Conservation (phyloP, 306 rosid species). For the Sicyos baderoa region DNA sequence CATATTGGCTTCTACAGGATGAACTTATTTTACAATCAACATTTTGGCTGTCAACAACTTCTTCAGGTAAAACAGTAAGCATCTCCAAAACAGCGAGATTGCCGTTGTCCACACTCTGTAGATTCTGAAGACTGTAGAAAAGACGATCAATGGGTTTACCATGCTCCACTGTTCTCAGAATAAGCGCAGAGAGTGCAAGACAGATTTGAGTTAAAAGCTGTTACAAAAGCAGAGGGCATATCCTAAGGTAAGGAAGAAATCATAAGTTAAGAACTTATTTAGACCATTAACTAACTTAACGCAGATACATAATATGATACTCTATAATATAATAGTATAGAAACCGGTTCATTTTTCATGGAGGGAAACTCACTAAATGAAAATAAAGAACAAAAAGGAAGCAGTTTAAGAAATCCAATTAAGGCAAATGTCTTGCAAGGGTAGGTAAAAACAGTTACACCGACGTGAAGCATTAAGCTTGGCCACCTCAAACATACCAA, state of each 20-base stretch:
- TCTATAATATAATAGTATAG: not conserved
- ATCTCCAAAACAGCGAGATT: slow-evolving; percentile 82
- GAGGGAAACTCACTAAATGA: not conserved
- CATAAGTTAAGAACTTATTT: slow-evolving; percentile 4
- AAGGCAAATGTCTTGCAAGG: too few relatives aligned
- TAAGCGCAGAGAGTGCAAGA: slow-evolving; percentile 84
- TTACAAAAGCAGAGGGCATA: slow-evolving; percentile 28
- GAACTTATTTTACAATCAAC: slow-evolving; percentile 47
- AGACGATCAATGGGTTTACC: slow-evolving; percentile 90
- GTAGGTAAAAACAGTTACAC: too few relatives aligned
- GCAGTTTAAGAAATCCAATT: not conserved
- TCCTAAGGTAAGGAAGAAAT: slow-evolving; percentile 10
- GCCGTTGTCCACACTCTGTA: slow-evolving; percentile 62
- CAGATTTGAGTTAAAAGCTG: slow-evolving; percentile 98
- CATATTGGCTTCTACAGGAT: slow-evolving; percentile 54
- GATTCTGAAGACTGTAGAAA: slow-evolving; percentile 79
- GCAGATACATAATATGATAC: not conserved
- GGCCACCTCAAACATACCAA: too few relatives aligned
- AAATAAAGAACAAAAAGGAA: not conserved
- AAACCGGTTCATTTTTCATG: not conserved
- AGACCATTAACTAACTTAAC: not conserved
- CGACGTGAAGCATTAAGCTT: too few relatives aligned
- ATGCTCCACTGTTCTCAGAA: slow-evolving; percentile 62
- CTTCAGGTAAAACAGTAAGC: slow-evolving; percentile 95
- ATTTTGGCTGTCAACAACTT: slow-evolving; percentile 61